These are phyloP conservation scores for Thozetella sp. DNA, from an alignment of 495 filamentous ascomycete species.

Conservation along the genomic window DNA sequence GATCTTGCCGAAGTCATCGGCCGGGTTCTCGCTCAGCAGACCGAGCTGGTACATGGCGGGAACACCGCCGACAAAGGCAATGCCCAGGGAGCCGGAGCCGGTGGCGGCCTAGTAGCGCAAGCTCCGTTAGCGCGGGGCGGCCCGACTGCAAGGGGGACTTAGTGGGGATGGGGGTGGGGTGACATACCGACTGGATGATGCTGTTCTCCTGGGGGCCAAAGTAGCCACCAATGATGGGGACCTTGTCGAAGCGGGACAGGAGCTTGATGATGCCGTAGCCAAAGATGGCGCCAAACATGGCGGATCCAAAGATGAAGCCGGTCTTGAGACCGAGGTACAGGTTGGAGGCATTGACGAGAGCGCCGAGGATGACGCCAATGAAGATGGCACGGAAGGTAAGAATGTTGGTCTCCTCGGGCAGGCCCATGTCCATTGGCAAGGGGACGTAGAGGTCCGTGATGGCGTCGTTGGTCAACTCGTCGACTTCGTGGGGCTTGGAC, in stretches of 20 bases:
- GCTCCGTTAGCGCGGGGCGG: neutral
- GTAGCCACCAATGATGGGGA: conserved; percentile 59
- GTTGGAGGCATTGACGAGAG: conserved; percentile 65
- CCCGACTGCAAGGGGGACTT: neutral
- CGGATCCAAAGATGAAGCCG: conserved; percentile 64
- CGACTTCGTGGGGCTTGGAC: conserved; percentile 6
- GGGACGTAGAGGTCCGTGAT: conserved; percentile 41
- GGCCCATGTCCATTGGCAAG: conserved; percentile 41
- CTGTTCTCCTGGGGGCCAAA: conserved; percentile 72
- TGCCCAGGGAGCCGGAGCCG: conserved; percentile 63
- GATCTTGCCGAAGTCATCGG: conserved; percentile 57
- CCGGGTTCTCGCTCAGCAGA: conserved; percentile 49
- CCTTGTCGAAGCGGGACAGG: conserved; percentile 35
- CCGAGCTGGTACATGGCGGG: conserved; percentile 64
- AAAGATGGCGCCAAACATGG: conserved; percentile 64
- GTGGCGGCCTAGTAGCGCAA: conserved; percentile 43
- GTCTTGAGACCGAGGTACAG: conserved; percentile 68
- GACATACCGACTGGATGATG: conserved; percentile 55
- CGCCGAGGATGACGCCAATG: conserved; percentile 58
- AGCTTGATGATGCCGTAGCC: conserved; percentile 68
- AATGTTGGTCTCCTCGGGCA: conserved; percentile 46
- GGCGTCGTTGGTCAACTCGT: conserved; percentile 25
- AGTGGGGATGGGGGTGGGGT: neutral
- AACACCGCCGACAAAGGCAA: conserved; percentile 64
- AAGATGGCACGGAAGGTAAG: conserved; percentile 60